These are phyloP conservation scores for Ascochyta rabiei DNA, from an alignment of 2,329 filamentous ascomycete genomes.

Conservation along the genomic window DNA sequence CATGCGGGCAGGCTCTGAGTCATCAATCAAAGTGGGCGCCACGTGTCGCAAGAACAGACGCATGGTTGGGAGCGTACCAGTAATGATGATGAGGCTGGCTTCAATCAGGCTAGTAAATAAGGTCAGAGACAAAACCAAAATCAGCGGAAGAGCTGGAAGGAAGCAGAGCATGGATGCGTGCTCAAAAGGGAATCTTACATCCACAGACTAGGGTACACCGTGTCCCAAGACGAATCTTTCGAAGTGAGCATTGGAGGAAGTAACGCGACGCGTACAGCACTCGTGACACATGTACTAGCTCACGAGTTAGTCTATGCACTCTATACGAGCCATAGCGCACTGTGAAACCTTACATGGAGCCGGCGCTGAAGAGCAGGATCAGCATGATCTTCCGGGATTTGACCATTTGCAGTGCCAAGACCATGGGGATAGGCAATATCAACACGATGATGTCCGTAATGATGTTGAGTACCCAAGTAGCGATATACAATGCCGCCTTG, in stretches of 20 bases:
- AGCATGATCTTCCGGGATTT: slow-evolving; percentile 20
- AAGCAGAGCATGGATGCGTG: not conserved
- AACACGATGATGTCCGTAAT: slow-evolving; percentile 24
- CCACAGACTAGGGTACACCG: slow-evolving; percentile 20
- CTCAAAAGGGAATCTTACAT: slow-evolving; percentile 10
- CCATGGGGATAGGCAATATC: slow-evolving; percentile 20
- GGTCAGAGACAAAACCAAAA: not conserved
- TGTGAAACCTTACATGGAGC: slow-evolving; percentile 9
- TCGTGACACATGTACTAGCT: slow-evolving; percentile 20
- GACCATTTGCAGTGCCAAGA: slow-evolving; percentile 20
- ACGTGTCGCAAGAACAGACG: slow-evolving; percentile 49
- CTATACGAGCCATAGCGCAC: too few relatives aligned
- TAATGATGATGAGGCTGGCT: slow-evolving; percentile 50
- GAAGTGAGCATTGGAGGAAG: slow-evolving; percentile 18
- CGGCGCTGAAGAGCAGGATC: slow-evolving; percentile 20
- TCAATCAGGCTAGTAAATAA: slow-evolving; percentile 43
- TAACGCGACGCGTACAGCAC: slow-evolving; percentile 18
- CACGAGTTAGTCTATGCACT: not conserved
- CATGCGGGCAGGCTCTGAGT: not conserved
- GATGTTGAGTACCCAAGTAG: slow-evolving; percentile 25
- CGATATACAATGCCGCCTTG: slow-evolving; percentile 25
- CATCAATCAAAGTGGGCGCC: slow-evolving; percentile 28
- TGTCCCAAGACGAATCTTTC: slow-evolving; percentile 18
- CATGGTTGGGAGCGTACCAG: slow-evolving; percentile 49
- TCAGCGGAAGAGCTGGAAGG: not conserved